These are phyloP conservation scores for Mucor indicus DNA, from an alignment of 371 early-diverging fungal species.

Conservation along the genomic window DNA sequence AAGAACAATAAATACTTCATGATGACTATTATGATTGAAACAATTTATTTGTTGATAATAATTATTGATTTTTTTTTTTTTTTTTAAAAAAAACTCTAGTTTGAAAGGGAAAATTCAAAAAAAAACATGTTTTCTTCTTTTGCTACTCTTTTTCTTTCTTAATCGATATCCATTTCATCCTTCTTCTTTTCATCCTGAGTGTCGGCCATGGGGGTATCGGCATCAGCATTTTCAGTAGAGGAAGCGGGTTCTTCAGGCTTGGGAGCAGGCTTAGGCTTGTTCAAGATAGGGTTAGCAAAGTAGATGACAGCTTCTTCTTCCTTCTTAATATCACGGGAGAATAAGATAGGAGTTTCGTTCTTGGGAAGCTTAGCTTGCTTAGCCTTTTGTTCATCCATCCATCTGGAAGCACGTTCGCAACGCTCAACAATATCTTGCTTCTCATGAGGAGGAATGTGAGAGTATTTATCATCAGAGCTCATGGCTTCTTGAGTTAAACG, in stretches of 20 bases:
- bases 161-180: constrained; percentile 72
- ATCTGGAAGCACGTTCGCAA: constrained; percentile 73
- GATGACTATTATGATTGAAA: neutral
- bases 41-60: neutral
- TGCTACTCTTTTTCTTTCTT: constrained; percentile 14
- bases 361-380: constrained; percentile 75
- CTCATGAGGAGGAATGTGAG: constrained; percentile 87
- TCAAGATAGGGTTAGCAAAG: constrained; percentile 80
- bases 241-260: constrained; percentile 44
- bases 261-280: constrained; percentile 86
- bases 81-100: neutral
- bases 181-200: constrained; percentile 43
- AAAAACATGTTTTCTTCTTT: neutral
- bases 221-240: constrained; percentile 27
- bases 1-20: neutral
- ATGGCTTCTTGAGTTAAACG: constrained; percentile 69
- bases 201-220: constrained; percentile 43
- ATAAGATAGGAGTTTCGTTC: constrained; percentile 72
- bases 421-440: constrained; percentile 79
- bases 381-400: constrained; percentile 83
- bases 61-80: constrained; percentile 4
- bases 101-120: neutral
- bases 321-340: constrained; percentile 68
- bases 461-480: constrained; percentile 79
- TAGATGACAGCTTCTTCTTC: constrained; percentile 63